A percentile compares a stretch with the other conserved stretches of the same genome.
Conservation (phyloP, 495 filamentous ascomycete species). For the Penicillium flavigenum region DNA sequence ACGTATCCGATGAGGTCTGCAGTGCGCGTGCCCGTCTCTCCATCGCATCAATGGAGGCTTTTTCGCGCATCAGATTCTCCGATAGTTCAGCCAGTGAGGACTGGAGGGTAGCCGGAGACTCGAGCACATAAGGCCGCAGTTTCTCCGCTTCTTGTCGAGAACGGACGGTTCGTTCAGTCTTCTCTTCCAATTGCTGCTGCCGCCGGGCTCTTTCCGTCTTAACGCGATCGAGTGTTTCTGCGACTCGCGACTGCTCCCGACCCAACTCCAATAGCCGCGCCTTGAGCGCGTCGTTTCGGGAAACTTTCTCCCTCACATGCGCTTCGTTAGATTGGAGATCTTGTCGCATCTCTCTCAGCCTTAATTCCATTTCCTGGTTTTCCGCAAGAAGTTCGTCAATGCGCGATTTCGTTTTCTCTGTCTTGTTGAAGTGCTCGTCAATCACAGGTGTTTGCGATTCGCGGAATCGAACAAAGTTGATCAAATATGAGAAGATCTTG, state of each 20-base stretch:
- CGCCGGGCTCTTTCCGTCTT: constrained; percentile 70
- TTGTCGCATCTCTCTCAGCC: constrained; percentile 75
- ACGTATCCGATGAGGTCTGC: constrained; percentile 90
- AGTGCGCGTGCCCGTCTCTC: constrained; percentile 83
- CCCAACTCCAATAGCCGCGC: constrained; percentile 72
- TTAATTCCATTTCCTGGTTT: constrained; percentile 80
- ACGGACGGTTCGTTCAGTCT: constrained; percentile 60
- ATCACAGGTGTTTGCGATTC: constrained; percentile 84
- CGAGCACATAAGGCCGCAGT: constrained; percentile 84
- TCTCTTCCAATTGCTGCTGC: constrained; percentile 74
- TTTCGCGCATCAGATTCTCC: constrained; percentile 71
- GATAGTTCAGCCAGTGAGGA: constrained; percentile 77
- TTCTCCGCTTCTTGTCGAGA: constrained; percentile 78
- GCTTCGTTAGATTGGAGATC: constrained; percentile 74
- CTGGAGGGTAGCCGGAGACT: constrained; percentile 80
- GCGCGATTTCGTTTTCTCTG: constrained; percentile 76
- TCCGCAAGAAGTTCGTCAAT: constrained; percentile 84
- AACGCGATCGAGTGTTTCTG: constrained; percentile 71
- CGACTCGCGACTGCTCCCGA: constrained; percentile 73
- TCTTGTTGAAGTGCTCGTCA: constrained; percentile 87
- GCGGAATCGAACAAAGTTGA: constrained; percentile 97
- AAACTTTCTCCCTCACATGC: constrained; percentile 75
- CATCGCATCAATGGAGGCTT: constrained; percentile 77
- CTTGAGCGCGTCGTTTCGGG: constrained; percentile 82
- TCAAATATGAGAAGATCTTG: constrained; percentile 91